Evolutionary conservation across 2,329 filamentous ascomycete genomes (phyloP).

Genomic region (Leptographium wingfieldii): DNA sequence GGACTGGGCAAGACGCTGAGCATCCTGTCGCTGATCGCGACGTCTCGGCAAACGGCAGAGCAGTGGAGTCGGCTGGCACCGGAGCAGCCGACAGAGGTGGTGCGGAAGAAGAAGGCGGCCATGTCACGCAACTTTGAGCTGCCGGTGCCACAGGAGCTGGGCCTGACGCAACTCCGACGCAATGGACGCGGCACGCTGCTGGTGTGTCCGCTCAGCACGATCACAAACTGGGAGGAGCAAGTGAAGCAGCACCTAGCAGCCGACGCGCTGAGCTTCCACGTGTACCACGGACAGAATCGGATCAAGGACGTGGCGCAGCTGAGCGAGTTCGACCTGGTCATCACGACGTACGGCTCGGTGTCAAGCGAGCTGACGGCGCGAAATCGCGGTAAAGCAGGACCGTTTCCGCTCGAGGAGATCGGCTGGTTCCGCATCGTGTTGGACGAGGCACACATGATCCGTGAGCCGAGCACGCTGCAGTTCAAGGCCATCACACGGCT

Average conservation of each 20-base stretch:
- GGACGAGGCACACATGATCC: conserved; percentile 90
- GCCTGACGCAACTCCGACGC: conserved; percentile 37
- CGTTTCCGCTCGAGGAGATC: conserved; percentile 59
- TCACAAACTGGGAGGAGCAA: conserved; percentile 91
- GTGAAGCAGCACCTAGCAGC: conserved; percentile 67
- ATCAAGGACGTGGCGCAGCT: conserved; percentile 57
- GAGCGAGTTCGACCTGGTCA: conserved; percentile 65
- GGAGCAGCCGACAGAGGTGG: conserved; percentile 30
- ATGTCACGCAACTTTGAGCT: conserved; percentile 21
- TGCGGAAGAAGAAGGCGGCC: conserved; percentile 25
- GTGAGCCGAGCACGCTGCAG: conserved; percentile 68
- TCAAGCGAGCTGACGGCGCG: conserved; percentile 63
- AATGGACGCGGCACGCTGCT: conserved; percentile 76
- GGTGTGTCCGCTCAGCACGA: conserved; percentile 78
- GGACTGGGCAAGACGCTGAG: conserved; percentile 79
- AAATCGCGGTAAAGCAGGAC: conserved; percentile 44
- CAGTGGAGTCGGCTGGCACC: conserved; percentile 47
- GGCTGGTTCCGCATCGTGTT: conserved; percentile 91
- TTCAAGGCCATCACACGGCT: conserved; percentile 76
- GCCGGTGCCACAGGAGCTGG: conserved; percentile 29
- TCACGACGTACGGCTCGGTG: conserved; percentile 87
- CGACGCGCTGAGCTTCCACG: conserved; percentile 55
- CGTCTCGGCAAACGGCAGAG: conserved; percentile 48
- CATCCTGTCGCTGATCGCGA: conserved; percentile 64
- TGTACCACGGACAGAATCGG: conserved; percentile 76